A percentile compares a stretch with the other conserved stretches of the same genome.
Evolutionary conservation across 768 basidiomycete genomes (phyloP).

Genomic region (Boletus tomentosulus): DNA sequence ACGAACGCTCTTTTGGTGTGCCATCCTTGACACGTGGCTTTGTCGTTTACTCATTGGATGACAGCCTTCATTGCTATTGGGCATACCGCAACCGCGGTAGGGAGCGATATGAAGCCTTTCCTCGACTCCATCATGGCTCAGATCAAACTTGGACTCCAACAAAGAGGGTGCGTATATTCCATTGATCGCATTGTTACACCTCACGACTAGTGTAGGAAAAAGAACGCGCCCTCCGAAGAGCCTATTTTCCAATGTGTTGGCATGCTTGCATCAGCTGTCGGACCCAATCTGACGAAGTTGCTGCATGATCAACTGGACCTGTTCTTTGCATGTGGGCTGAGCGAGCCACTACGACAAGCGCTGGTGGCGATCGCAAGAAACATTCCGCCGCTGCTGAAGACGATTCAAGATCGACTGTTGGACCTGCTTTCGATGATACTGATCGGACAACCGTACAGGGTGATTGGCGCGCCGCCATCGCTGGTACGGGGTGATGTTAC

Average conservation of each 20-base stretch:
- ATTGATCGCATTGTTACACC: background rate
- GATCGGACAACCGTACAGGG: conserved; percentile 80
- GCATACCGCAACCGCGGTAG: conserved; percentile 86
- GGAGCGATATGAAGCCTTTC: conserved; percentile 94
- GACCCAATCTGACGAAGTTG: conserved; percentile 91
- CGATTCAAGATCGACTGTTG: conserved; percentile 92
- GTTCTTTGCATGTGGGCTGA: conserved; percentile 93
- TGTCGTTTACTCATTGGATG: background rate
- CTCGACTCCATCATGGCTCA: conserved; percentile 86
- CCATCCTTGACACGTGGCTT: conserved; percentile 10
- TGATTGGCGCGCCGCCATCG: conserved; percentile 78
- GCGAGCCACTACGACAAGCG: conserved; percentile 82
- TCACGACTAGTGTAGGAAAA: conserved; percentile 46
- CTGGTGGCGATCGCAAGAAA: conserved; percentile 78
- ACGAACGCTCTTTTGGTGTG: conserved; percentile 81
- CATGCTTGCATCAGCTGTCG: conserved; percentile 93
- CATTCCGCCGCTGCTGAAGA: conserved; percentile 86
- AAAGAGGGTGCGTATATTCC: conserved; percentile 60
- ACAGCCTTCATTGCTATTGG: conserved; percentile 95
- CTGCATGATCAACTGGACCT: conserved; percentile 95
- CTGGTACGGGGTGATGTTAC: conserved; percentile 51
- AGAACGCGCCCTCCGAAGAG: conserved; percentile 90
- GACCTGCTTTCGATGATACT: conserved; percentile 80
- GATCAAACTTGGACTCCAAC: conserved; percentile 85
- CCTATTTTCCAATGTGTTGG: conserved; percentile 97